phyloP scores from a whole-genome alignment of 768 basidiomycete genomes.

The Suillus plorans region DNA sequence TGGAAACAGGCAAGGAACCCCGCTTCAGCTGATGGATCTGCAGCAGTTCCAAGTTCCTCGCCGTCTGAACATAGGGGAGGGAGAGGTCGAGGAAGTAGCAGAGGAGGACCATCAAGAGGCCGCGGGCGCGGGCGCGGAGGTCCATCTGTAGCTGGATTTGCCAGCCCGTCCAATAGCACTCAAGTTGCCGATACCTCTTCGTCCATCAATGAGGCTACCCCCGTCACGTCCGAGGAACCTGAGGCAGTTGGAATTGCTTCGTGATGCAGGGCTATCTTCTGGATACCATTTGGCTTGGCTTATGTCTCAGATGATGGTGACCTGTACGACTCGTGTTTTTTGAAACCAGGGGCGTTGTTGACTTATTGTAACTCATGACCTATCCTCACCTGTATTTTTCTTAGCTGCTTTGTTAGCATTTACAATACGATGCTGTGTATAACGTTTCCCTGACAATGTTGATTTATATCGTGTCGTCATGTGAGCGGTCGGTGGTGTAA shows the following conservation, averaged over 20 bases:
- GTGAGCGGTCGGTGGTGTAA: neutral
- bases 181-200: neutral
- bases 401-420: neutral
- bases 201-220: neutral
- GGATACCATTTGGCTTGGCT: constrained; percentile 4
- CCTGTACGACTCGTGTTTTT: neutral
- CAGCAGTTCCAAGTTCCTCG: constrained; percentile 11
- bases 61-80: constrained; percentile 20
- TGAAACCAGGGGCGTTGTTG: constrained; percentile 5
- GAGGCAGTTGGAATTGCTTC: constrained; percentile 5
- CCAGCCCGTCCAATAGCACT: neutral
- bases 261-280: neutral
- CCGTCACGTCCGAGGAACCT: neutral
- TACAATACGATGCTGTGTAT: neutral
- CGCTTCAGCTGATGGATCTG: constrained; percentile 9
- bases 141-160: constrained; percentile 6
- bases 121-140: constrained; percentile 38
- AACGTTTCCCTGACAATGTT: neutral
- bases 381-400: constrained; percentile 3
- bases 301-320: neutral
- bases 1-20: constrained; percentile 16
- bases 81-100: constrained; percentile 32
- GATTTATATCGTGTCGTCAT: neutral
- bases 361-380: constrained; percentile 6
- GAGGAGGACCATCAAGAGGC: constrained; percentile 32